phyloP scores from a whole-genome alignment of 2,329 filamentous ascomycete genomes.

The Claviceps africana region DNA sequence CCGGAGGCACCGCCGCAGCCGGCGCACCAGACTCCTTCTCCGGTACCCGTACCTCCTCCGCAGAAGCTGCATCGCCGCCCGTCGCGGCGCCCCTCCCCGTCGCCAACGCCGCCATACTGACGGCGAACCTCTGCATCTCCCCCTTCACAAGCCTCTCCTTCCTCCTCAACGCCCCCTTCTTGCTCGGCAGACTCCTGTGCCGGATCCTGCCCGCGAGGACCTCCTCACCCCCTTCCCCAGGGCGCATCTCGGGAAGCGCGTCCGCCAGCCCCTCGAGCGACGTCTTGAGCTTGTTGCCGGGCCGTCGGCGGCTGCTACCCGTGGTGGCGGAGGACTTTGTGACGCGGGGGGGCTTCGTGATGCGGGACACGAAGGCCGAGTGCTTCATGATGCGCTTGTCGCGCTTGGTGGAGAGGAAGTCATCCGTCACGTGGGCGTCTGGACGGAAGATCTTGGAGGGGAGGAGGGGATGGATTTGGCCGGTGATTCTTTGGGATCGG shows the following conservation, averaged over 20 bases:
- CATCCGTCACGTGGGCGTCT: slow-evolving; percentile 35
- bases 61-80: slow-evolving; percentile 9
- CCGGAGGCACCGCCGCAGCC: slow-evolving; percentile 6
- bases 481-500: slow-evolving; percentile 35
- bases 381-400: slow-evolving; percentile 77
- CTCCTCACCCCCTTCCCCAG: slow-evolving; percentile 31
- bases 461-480: slow-evolving; percentile 33
- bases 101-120: slow-evolving; percentile 65
- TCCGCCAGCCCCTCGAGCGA: slow-evolving; percentile 65
- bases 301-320: slow-evolving; percentile 29
- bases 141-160: slow-evolving; percentile 66
- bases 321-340: slow-evolving; percentile 1
- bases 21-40: background rate
- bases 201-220: slow-evolving; percentile 45
- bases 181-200: slow-evolving; percentile 59
- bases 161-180: slow-evolving; percentile 67
- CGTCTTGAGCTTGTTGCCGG: slow-evolving; percentile 64
- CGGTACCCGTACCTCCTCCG: slow-evolving; percentile 2
- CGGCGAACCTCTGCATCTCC: slow-evolving; percentile 74
- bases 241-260: slow-evolving; percentile 53
- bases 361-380: slow-evolving; percentile 62
- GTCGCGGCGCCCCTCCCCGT: slow-evolving; percentile 11
- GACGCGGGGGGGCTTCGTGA: slow-evolving; percentile 41
- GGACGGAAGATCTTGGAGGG: slow-evolving; percentile 38
- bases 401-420: slow-evolving; percentile 60